phyloP scores from a whole-genome alignment of 202 grass and related monocot species.

The Setaria italica region DNA sequence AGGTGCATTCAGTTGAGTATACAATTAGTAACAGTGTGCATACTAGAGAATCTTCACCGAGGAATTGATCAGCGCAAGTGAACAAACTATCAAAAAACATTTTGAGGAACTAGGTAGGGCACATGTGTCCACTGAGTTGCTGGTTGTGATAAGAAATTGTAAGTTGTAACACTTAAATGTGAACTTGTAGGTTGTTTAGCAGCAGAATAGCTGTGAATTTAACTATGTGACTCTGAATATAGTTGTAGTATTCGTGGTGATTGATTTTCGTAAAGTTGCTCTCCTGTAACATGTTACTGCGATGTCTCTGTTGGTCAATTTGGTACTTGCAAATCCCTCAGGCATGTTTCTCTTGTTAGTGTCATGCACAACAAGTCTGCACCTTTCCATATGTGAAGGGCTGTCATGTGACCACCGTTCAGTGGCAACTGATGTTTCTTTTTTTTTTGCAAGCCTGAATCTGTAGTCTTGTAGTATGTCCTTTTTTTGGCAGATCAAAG shows the following conservation, averaged over 20 bases:
- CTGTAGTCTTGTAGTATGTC: background rate
- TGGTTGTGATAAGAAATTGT: background rate
- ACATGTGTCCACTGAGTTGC: background rate
- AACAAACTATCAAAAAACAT: background rate
- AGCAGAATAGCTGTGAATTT: slow-evolving; percentile 9
- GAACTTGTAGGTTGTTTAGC: slow-evolving; percentile 8
- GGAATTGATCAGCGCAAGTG: background rate
- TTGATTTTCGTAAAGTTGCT: background rate
- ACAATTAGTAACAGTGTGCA: background rate
- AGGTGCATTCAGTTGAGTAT: background rate
- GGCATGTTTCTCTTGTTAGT: background rate
- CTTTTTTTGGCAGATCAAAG: too few species aligned
- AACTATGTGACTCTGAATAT: slow-evolving; percentile 9
- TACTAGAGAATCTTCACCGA: background rate
- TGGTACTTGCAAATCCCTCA: background rate
- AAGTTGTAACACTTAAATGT: background rate
- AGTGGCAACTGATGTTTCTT: too few species aligned
- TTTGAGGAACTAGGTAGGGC: background rate
- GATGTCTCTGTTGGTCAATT: background rate
- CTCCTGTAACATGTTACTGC: background rate
- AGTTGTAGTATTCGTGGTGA: background rate
- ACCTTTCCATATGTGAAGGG: background rate
- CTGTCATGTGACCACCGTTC: too few species aligned
- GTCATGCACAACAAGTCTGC: background rate
- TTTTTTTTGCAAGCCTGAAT: background rate